Conservation (phyloP, 345 rosid species). For the Microcos paniculata region DNA sequence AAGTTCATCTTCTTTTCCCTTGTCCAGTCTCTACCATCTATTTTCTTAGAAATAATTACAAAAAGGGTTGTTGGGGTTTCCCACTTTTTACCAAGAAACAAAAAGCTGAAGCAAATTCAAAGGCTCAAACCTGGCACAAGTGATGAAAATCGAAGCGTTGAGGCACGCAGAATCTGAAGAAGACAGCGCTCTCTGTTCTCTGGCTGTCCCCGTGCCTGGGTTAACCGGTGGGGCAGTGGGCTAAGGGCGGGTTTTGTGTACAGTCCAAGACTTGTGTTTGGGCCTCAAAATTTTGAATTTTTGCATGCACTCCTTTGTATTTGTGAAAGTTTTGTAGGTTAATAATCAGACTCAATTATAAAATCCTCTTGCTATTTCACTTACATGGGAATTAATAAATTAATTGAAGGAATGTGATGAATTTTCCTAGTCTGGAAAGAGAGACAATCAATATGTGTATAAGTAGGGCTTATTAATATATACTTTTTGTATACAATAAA, state of each 20-base stretch:
- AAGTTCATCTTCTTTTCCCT: neutral
- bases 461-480: too few species aligned
- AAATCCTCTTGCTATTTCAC: too few species aligned
- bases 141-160: neutral
- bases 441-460: too few species aligned
- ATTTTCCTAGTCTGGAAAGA: too few species aligned
- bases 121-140: neutral
- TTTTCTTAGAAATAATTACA: neutral
- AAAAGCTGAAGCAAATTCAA: neutral
- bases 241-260: neutral
- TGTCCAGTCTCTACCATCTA: neutral
- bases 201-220: neutral
- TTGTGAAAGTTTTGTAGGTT: neutral
- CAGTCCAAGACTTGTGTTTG: neutral
- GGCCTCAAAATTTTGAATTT: neutral
- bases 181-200: neutral
- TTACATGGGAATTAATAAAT: too few species aligned
- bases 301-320: neutral
- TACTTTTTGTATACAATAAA: too few species aligned
- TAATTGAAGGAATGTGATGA: too few species aligned
- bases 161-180: neutral
- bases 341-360: too few species aligned
- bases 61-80: neutral
- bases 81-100: neutral
- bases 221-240: slow-evolving; percentile 2